Evolutionary conservation across 192 early-diverging fungal species (phyloP).

Genomic region (Umbelopsis sp.): DNA sequence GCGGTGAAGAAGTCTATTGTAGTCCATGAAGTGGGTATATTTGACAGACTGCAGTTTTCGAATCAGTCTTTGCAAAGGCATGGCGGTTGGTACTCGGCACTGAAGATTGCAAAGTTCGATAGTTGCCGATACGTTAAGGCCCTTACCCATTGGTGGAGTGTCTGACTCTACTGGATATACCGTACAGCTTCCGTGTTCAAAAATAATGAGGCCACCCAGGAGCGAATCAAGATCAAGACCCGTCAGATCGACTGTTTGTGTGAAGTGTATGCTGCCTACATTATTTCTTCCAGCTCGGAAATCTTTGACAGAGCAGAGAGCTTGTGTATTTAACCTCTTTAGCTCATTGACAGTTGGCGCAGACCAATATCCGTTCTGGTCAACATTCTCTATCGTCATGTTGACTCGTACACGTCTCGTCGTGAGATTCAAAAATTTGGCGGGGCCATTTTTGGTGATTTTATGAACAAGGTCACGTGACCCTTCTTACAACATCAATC

Average conservation of each 20-base stretch:
- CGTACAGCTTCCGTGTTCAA: slow-evolving; percentile 64
- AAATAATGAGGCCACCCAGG: slow-evolving; percentile 71
- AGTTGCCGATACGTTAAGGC: slow-evolving; percentile 81
- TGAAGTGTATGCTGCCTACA: slow-evolving; percentile 75
- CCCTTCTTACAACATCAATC: too few relatives aligned
- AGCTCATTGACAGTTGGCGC: slow-evolving; percentile 71
- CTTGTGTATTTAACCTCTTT: slow-evolving; percentile 58
- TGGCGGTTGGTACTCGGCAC: slow-evolving; percentile 39
- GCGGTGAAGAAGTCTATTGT: slow-evolving; percentile 61
- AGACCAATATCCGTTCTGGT: slow-evolving; percentile 67
- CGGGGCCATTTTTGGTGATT: background rate
- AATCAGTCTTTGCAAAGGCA: slow-evolving; percentile 1
- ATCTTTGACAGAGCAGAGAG: slow-evolving; percentile 70
- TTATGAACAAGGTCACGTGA: too few relatives aligned
- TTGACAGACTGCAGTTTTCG: background rate
- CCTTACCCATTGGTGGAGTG: slow-evolving; percentile 82
- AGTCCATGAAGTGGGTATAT: slow-evolving; percentile 75
- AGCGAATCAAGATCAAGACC: slow-evolving; percentile 58
- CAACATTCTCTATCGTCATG: slow-evolving; percentile 1
- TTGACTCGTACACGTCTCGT: slow-evolving; percentile 13
- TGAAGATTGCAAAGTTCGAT: slow-evolving; percentile 80
- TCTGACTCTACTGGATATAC: slow-evolving; percentile 83
- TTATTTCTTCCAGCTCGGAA: slow-evolving; percentile 69
- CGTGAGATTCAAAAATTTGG: background rate
- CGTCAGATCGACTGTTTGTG: slow-evolving; percentile 79